Conservation (phyloP, 306 rosid species). For the Vigna mungo region DNA sequence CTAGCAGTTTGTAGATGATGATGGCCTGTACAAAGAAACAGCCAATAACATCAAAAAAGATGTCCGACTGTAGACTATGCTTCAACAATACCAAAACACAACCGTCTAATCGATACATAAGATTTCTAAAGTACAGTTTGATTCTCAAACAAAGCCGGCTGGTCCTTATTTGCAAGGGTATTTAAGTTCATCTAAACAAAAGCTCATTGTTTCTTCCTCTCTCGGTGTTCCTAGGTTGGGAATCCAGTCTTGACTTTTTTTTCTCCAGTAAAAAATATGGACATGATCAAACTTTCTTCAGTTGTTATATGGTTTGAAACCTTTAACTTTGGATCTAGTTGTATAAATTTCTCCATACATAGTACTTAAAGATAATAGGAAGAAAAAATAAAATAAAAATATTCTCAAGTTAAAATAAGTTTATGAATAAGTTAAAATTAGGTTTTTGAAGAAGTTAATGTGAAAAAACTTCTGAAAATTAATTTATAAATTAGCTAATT, state of each 20-base stretch:
- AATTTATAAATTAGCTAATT: too few species aligned
- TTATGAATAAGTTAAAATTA: too few species aligned
- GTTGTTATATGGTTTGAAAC: background rate
- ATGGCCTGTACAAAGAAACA: conserved; percentile 13
- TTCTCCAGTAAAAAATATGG: background rate
- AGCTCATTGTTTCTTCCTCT: background rate
- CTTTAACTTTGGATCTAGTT: background rate
- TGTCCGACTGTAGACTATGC: background rate
- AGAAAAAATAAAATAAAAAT: too few species aligned
- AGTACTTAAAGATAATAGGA: too few species aligned
- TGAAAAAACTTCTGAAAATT: too few species aligned
- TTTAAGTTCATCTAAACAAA: conserved; percentile 21
- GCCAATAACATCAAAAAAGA: background rate
- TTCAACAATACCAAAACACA: background rate
- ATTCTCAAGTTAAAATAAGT: too few species aligned
- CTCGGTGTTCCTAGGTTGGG: background rate
- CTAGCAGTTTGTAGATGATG: background rate
- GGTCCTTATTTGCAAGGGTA: conserved; percentile 2
- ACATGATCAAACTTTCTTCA: background rate
- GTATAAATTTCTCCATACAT: too few species aligned
- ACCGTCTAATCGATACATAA: conserved; percentile 10
- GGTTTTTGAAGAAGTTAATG: too few species aligned
- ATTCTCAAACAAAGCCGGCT: conserved; percentile 3
- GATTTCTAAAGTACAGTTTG: conserved; percentile 5
- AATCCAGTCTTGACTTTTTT: conserved; percentile 13